phyloP scores from a whole-genome alignment of 441 rosid species.

The Pelargonium myrrhifolium region DNA sequence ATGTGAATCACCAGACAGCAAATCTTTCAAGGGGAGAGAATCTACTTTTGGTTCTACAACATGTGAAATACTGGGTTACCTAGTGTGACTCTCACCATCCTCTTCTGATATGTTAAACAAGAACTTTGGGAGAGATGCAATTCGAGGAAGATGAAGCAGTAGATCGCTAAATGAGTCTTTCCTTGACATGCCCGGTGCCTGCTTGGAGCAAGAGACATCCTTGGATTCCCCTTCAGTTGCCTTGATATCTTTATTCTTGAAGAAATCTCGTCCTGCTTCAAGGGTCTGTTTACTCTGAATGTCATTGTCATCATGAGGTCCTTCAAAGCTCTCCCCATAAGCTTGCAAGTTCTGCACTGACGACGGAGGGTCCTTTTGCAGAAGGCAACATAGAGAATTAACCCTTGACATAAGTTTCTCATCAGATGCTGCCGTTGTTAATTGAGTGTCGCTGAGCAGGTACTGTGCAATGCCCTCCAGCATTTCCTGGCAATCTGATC shows the following conservation, averaged over 20 bases:
- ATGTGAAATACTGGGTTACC: neutral
- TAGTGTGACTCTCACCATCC: slow-evolving; percentile 40
- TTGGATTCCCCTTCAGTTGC: slow-evolving; percentile 32
- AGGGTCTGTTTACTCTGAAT: slow-evolving; percentile 24
- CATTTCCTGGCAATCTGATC: slow-evolving; percentile 40
- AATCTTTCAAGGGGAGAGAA: slow-evolving; percentile 8
- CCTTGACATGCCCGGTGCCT: slow-evolving; percentile 67
- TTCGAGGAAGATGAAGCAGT: slow-evolving; percentile 83
- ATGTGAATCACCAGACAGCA: slow-evolving; percentile 16
- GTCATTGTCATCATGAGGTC: slow-evolving; percentile 29
- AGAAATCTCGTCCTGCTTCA: slow-evolving; percentile 29
- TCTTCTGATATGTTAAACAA: slow-evolving; percentile 79
- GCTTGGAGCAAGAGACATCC: slow-evolving; percentile 54
- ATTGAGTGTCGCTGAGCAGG: slow-evolving; percentile 70
- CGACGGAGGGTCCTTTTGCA: slow-evolving; percentile 79
- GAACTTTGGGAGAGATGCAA: slow-evolving; percentile 85
- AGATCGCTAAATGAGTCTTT: slow-evolving; percentile 81
- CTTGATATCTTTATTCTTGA: slow-evolving; percentile 19
- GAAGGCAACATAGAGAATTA: slow-evolving; percentile 84
- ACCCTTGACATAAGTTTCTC: slow-evolving; percentile 97
- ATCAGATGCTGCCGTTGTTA: slow-evolving; percentile 52
- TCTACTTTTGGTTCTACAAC: neutral
- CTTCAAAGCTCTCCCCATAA: slow-evolving; percentile 33
- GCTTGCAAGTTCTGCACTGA: slow-evolving; percentile 45
- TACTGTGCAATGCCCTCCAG: slow-evolving; percentile 75